Evolutionary conservation across 805 yeast genomes (phyloP).

Genomic region (Kodamaea kaohsiungensis): DNA sequence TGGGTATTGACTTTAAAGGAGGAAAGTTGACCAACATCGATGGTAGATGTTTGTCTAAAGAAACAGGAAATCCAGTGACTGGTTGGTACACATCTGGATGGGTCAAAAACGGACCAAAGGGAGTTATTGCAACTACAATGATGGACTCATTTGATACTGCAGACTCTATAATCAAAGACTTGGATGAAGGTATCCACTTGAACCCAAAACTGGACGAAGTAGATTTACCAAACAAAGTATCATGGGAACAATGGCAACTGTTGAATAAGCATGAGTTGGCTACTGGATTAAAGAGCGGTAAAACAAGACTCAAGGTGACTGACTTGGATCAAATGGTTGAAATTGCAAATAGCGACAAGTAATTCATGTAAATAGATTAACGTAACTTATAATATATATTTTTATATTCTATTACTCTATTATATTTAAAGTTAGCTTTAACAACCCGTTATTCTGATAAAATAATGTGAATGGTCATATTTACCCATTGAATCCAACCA

Average conservation of each 20-base stretch:
- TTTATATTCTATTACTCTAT: too few relatives aligned
- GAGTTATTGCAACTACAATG: slow-evolving; percentile 91
- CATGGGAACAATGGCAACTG: slow-evolving; percentile 69
- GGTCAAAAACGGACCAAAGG: slow-evolving; percentile 84
- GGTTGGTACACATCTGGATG: slow-evolving; percentile 87
- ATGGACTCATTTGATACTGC: slow-evolving; percentile 79
- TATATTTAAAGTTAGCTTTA: too few relatives aligned
- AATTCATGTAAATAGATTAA: too few relatives aligned
- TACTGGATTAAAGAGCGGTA: slow-evolving; percentile 50
- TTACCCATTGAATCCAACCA: slow-evolving; percentile 26
- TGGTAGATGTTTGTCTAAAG: slow-evolving; percentile 31
- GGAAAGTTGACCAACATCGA: slow-evolving; percentile 34
- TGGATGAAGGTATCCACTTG: slow-evolving; percentile 29
- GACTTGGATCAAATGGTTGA: slow-evolving; percentile 1
- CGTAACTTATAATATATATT: too few relatives aligned
- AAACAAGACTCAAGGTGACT: slow-evolving; percentile 53
- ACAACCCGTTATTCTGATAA: slow-evolving; percentile 19
- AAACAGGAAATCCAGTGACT: slow-evolving; percentile 17
- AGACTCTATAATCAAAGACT: slow-evolving; percentile 60
- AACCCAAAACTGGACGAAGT: slow-evolving; percentile 11
- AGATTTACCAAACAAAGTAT: slow-evolving; percentile 23
- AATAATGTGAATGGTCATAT: slow-evolving; percentile 34
- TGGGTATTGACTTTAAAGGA: slow-evolving; percentile 28
- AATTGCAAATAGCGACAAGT: slow-evolving; percentile 22
- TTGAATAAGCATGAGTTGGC: slow-evolving; percentile 55